Evolutionary conservation across 208 protist genomes (phyloP), one percentile per base, ranked within the genome.

Genomic region (Acanthamoeba castellanii): DNA sequence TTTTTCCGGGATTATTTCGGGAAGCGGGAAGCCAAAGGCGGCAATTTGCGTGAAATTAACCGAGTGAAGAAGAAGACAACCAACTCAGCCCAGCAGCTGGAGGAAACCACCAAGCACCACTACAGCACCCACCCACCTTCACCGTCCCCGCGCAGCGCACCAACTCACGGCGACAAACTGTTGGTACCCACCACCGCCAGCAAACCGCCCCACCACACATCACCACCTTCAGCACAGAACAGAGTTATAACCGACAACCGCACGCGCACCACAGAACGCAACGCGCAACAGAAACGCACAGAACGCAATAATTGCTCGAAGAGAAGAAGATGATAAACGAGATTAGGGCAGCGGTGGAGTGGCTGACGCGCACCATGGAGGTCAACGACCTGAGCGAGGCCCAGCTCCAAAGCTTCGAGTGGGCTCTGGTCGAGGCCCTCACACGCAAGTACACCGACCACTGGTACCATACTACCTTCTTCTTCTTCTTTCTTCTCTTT

Each of bases 311-410:
- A 20, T 5, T 3, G 9, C 0, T 0, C 7, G n/a, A 37, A 66
- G 5, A 66, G 42, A 11, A 64, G 55, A 68, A 91, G 32, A 91
- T 91, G 85, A 91, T 45, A n/a, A 64, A 70, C 55, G 85, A 91
- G 47, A 50, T 91, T 9, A 45, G 27, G 34, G 85, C 85, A 32
- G 85, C 85, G 55, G 85, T 70, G n/a, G 64, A 91, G 52, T 91
- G 85, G 85, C 64, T 91, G 30, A 64, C 42, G 32, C 57, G 57
- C 32, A 91, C 55, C 55, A 74, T 91, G n/a, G 85, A 91, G n/a
- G 64, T 50, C 20, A 45, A 32, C 25, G 64, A 91, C 55, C 37
- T 91, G 85, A 70, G 37, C 9, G 37, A 37, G 22, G 50, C 32
- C 42, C 85, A 91, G 55, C 57, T 91, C 22, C 8, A 91, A 16